Base-by-base conservation (phyloP, 2,329 filamentous ascomycete species). In the Pseudogymnoascus destructans region DNA sequence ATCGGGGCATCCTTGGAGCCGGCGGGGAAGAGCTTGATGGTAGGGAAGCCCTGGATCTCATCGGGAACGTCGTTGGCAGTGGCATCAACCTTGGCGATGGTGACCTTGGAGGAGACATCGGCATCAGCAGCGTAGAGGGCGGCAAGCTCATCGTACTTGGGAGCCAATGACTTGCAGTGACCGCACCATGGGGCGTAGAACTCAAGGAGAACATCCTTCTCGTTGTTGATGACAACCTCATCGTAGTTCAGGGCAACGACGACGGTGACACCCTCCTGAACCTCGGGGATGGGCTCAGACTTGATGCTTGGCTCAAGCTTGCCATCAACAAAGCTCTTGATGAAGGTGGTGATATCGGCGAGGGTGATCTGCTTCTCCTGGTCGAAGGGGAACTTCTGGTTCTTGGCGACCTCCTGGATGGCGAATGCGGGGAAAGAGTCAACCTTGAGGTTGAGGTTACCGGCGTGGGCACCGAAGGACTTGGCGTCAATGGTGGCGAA, bases 101-200 rank as follows among this genome's bases (percentile, higher is more conserved):
- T 79, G 61, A 98, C 87, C 75, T 89, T 85, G 76, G 84, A 79
- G 73, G 87, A 87, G 75, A 84, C 86, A 66, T 87, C 85, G 77
- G 86, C 78, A 82, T 82, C 67, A 75, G 80, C 73, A 81, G 82
- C 78, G 76, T 89, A 96, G 60, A 83, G 78, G 61, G 79, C 73
- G 59, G 82, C 93, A 60, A 98, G 87, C 73, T 96, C 89, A 63
- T 98, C 93, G 74, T 96, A 98, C 74, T 95, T 86, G 68, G 93
- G 93, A 59, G 93, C 92, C 62, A 98, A 86, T 73, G 84, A 91
- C 83, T 97, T 97, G 89, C 93, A 98, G 83, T 98, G 93, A 67
- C 93, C 93, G 73, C 93, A 98, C 93, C 93, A 98, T 64, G 93
- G 93, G 61, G 93, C 93, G 77, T 98, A 98, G 79, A 95, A 97